Evolutionary conservation across 2,329 filamentous ascomycete genomes (phyloP).

Genomic region (Monilinia fructigena): DNA sequence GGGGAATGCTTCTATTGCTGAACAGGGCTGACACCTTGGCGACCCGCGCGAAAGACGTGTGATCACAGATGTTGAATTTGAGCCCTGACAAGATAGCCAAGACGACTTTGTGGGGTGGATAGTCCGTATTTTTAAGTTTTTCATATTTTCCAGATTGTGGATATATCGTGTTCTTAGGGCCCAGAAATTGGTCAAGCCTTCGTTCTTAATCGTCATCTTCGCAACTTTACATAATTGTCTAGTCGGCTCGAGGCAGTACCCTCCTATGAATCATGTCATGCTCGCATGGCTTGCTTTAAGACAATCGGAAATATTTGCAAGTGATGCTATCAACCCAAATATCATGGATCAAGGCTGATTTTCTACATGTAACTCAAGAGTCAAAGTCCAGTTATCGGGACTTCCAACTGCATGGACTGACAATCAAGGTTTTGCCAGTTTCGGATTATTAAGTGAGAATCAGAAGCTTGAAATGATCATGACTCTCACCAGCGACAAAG

Average conservation of each 20-base stretch:
- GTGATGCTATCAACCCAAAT: background rate
- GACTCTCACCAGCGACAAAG: background rate
- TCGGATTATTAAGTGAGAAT: background rate
- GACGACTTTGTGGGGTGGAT: conserved; percentile 8
- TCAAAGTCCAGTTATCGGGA: background rate
- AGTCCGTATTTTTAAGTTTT: background rate
- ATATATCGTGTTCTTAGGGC: background rate
- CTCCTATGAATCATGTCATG: background rate
- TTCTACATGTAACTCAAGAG: background rate
- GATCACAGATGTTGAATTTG: conserved; percentile 2
- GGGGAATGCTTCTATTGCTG: background rate
- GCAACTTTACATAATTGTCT: background rate
- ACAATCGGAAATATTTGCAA: background rate
- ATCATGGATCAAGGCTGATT: background rate
- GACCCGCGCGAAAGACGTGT: conserved; percentile 7
- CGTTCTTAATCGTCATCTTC: background rate
- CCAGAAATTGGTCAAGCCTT: background rate
- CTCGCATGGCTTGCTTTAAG: background rate
- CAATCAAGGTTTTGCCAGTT: background rate
- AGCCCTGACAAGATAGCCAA: conserved; percentile 1
- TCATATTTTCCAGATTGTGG: background rate
- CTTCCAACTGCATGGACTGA: background rate
- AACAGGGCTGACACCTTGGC: conserved; percentile 17
- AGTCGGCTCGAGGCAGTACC: background rate
- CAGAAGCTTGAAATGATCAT: background rate